phyloP scores from a whole-genome alignment of 257 asterid genomes.

The Solanum infundibuliforme region DNA sequence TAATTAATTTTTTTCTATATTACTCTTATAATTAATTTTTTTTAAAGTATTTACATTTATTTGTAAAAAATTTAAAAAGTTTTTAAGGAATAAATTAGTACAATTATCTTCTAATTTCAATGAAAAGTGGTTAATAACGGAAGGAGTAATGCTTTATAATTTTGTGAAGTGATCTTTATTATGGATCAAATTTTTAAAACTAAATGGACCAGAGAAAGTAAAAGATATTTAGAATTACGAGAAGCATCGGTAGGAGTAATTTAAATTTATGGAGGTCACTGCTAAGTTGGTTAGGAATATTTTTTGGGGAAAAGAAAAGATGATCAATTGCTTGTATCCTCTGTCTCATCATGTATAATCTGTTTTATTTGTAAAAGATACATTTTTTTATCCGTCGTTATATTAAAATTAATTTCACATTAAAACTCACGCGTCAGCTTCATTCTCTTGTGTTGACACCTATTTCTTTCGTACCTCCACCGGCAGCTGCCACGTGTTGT shows the following conservation, averaged over 20 bases:
- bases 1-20: no score
- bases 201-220: background rate
- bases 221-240: constrained; percentile 31
- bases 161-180: background rate
- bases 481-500: no score
- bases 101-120: no score
- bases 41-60: no score
- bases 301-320: background rate
- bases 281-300: background rate
- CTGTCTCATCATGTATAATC: background rate
- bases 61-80: no score
- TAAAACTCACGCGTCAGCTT: no score
- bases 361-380: background rate
- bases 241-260: constrained; percentile 23
- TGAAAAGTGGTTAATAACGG: background rate
- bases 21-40: no score
- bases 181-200: background rate
- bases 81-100: background rate
- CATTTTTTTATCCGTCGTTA: no score
- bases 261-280: background rate
- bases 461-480: no score
- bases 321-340: background rate
- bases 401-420: background rate
- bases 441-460: no score
- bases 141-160: background rate